Evolutionary conservation across 2,329 filamentous ascomycete genomes (phyloP).

Genomic region (Onygenales sp.): DNA sequence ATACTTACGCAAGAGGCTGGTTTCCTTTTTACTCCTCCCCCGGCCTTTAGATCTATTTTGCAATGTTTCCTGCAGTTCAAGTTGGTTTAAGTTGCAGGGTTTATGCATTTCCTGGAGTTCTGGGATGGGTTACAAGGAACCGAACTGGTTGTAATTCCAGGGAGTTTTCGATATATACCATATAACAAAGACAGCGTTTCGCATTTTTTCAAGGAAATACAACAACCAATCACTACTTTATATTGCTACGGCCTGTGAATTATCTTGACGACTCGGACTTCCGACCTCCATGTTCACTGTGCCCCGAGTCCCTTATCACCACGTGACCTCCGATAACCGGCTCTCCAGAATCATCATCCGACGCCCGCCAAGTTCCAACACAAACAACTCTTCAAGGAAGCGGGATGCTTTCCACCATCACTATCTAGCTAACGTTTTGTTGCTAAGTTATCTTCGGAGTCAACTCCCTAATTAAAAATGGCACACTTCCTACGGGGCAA

Average conservation of each 20-base stretch:
- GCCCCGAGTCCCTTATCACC: neutral
- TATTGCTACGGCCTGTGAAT: neutral
- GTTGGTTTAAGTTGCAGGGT: conserved; percentile 1
- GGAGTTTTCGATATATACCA: neutral
- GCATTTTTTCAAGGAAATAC: no score
- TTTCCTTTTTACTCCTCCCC: neutral
- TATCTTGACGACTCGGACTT: neutral
- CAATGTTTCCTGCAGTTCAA: neutral
- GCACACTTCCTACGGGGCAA: conserved; percentile 81
- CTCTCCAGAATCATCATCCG: neutral
- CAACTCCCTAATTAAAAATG: conserved; percentile 45
- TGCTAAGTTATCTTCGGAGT: neutral
- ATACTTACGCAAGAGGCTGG: neutral
- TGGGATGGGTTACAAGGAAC: neutral
- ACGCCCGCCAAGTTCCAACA: neutral
- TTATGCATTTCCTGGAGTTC: conserved; percentile 1
- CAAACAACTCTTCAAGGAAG: neutral
- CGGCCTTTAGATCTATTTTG: conserved; percentile 6
- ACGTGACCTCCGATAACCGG: neutral
- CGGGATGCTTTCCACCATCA: neutral
- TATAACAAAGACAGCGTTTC: no score
- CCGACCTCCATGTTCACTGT: neutral
- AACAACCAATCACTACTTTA: no score
- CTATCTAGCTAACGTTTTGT: neutral
- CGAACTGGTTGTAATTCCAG: neutral